Conservation (phyloP, 164 flowering plant genomes). For the Dillenia turbinata region DNA sequence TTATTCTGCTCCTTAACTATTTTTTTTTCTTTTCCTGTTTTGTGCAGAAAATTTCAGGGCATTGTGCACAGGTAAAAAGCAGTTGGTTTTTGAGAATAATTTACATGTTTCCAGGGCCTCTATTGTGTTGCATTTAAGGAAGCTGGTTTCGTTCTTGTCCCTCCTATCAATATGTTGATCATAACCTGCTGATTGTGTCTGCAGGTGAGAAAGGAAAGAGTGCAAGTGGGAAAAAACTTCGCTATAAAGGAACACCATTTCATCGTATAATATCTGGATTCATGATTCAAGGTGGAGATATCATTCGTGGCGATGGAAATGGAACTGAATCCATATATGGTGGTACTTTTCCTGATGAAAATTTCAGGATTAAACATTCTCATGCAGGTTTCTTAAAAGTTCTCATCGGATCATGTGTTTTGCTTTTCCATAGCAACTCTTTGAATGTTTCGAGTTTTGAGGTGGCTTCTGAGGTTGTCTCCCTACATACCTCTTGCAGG, state of each 20-base stretch:
- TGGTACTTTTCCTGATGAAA: conserved; percentile 85
- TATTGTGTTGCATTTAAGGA: neutral
- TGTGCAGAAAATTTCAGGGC: conserved; percentile 96
- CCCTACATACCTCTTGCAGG: conserved; percentile 40
- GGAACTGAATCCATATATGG: conserved; percentile 89
- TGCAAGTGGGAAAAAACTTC: conserved; percentile 60
- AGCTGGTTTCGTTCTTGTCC: neutral
- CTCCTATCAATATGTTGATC: conserved; percentile 5
- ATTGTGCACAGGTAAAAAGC: conserved; percentile 80
- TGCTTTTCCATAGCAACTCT: neutral
- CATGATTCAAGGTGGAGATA: conserved; percentile 95
- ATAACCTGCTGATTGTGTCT: conserved; percentile 4
- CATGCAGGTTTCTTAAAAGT: conserved; percentile 57
- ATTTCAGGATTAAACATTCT: conserved; percentile 78
- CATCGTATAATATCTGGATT: conserved; percentile 96
- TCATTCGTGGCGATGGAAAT: conserved; percentile 61
- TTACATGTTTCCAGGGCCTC: conserved; percentile 4
- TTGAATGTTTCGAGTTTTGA: neutral
- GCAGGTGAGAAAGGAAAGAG: conserved; percentile 82
- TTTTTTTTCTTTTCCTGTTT: neutral
- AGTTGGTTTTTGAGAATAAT: neutral
- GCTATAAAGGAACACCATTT: conserved; percentile 85
- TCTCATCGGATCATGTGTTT: neutral
- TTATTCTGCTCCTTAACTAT: neutral
- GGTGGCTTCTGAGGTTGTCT: neutral